Conservation (phyloP, 2,329 filamentous ascomycete species). For the Anthostomella pinea region DNA sequence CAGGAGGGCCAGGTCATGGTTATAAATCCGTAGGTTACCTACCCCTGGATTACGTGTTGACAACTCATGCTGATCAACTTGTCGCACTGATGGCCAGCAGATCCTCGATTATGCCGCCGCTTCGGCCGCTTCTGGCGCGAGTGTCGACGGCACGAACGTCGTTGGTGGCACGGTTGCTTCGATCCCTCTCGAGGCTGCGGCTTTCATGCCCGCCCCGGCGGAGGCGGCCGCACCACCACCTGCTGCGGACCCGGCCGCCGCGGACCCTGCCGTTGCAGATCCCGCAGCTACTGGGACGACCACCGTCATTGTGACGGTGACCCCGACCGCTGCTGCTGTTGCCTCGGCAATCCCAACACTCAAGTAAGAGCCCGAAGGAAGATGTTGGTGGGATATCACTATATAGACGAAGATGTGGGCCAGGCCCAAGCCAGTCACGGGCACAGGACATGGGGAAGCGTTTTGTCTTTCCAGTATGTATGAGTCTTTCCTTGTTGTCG, state of each 20-base stretch:
- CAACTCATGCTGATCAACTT: slow-evolving; percentile 6
- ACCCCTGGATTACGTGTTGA: not conserved
- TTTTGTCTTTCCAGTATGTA: too few species aligned
- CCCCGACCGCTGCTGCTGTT: slow-evolving; percentile 5
- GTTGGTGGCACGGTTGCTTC: slow-evolving; percentile 27
- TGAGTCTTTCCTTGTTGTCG: too few species aligned
- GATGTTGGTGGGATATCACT: too few species aligned
- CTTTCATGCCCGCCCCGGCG: slow-evolving; percentile 25
- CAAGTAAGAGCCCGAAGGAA: too few species aligned
- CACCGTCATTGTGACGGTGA: slow-evolving; percentile 12
- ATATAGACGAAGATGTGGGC: too few species aligned
- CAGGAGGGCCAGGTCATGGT: slow-evolving; percentile 49
- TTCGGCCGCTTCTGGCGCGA: slow-evolving; percentile 18
- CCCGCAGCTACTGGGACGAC: slow-evolving; percentile 6
- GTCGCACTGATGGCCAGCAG: slow-evolving; percentile 26
- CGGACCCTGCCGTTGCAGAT: slow-evolving; percentile 1
- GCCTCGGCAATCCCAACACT: too few species aligned
- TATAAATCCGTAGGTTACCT: slow-evolving; percentile 42
- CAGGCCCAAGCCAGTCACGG: too few species aligned
- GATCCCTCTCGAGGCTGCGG: slow-evolving; percentile 29
- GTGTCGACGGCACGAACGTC: slow-evolving; percentile 28
- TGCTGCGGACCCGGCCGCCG: slow-evolving; percentile 4
- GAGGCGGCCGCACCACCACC: slow-evolving; percentile 4
- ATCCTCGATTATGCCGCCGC: slow-evolving; percentile 29
- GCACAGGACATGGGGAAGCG: too few species aligned